phyloP scores from a whole-genome alignment of 106 monocot species.

The Acorus gramineus region DNA sequence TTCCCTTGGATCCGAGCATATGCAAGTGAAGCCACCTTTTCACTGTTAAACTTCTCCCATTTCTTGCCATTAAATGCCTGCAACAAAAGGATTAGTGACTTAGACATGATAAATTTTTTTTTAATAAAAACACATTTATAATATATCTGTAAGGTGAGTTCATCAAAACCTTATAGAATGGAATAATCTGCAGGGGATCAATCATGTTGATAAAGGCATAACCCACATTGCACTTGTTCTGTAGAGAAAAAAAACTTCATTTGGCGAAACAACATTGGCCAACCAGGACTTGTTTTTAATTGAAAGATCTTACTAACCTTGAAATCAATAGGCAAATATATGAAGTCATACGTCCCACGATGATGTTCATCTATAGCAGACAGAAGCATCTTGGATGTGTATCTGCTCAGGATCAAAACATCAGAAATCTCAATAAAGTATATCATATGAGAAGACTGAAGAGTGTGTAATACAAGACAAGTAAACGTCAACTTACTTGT shows the following conservation, averaged over 20 bases:
- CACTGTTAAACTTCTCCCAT: constrained; percentile 84
- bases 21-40: constrained; percentile 72
- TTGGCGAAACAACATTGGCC: not conserved
- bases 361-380: constrained; percentile 95
- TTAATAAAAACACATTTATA: too few relatives aligned
- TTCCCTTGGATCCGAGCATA: constrained; percentile 73
- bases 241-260: constrained; percentile 1
- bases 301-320: constrained; percentile 34
- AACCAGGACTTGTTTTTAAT: not conserved
- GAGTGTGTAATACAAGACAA: not conserved
- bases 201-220: constrained; percentile 47
- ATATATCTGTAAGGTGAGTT: not conserved
- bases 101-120: too few relatives aligned
- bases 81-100: not conserved
- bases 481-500: constrained; percentile 48
- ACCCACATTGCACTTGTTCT: constrained; percentile 52
- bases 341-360: constrained; percentile 92
- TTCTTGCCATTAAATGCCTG: constrained; percentile 76
- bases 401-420: constrained; percentile 25
- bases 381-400: constrained; percentile 95
- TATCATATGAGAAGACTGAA: not conserved
- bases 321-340: constrained; percentile 95
- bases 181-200: constrained; percentile 30
- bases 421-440: too few relatives aligned
- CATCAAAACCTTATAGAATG: constrained; percentile 30